phyloP scores from a whole-genome alignment of 495 filamentous ascomycete genomes.

The Usnea hakonensis region DNA sequence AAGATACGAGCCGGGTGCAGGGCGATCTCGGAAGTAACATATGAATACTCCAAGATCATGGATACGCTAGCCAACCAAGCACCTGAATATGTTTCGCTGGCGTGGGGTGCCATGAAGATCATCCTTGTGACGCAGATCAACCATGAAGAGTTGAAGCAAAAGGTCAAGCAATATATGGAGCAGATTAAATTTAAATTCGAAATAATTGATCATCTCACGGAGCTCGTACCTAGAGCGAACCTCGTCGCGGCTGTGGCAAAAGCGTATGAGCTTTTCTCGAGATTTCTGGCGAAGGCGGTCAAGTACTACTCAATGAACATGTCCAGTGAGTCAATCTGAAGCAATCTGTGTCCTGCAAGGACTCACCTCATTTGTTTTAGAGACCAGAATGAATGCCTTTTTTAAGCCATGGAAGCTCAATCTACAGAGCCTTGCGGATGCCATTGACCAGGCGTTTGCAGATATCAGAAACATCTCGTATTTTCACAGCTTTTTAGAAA shows the following conservation, averaged over 20 bases:
- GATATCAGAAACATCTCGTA: neutral
- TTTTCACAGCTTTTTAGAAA: neutral
- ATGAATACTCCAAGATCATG: neutral
- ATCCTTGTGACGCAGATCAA: neutral
- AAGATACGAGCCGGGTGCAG: neutral
- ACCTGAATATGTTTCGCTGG: slow-evolving; percentile 1
- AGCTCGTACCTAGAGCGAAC: neutral
- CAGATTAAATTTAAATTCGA: neutral
- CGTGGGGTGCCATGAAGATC: slow-evolving; percentile 3
- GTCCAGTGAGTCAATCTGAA: neutral
- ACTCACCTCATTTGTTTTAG: neutral
- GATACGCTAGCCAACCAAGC: neutral
- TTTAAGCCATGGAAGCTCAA: neutral
- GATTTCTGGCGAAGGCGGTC: neutral
- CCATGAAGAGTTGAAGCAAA: slow-evolving; percentile 1
- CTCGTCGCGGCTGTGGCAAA: neutral
- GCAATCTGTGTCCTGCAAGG: neutral
- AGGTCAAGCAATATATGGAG: neutral
- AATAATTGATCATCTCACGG: neutral
- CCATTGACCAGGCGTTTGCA: neutral
- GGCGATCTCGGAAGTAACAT: neutral
- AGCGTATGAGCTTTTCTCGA: neutral
- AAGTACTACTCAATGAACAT: neutral
- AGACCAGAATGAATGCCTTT: neutral
- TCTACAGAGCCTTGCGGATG: neutral